Evolutionary conservation across 2,329 filamentous ascomycete species (phyloP).

Genomic region (Diplodia sapinea): DNA sequence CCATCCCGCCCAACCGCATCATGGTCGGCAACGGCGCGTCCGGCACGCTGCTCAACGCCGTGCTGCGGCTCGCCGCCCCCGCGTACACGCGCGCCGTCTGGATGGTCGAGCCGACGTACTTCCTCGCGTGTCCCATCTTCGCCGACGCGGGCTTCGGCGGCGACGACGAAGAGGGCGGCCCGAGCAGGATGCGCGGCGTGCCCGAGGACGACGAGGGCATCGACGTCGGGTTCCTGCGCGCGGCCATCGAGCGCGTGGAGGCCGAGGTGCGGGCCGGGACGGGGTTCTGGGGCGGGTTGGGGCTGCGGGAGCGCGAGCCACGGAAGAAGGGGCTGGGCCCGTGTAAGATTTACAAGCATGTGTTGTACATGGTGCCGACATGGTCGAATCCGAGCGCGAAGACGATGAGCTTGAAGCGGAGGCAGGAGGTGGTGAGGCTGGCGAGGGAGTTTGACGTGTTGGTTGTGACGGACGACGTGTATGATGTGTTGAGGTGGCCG

Average conservation of each 20-base stretch:
- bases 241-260: conserved; percentile 58
- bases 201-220: conserved; percentile 80
- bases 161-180: background rate
- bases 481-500: conserved; percentile 88
- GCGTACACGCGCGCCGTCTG: conserved; percentile 75
- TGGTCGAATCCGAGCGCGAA: conserved; percentile 88
- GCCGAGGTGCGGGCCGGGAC: conserved; percentile 43
- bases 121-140: conserved; percentile 80
- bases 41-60: conserved; percentile 78
- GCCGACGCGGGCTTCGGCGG: conserved; percentile 70
- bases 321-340: conserved; percentile 44
- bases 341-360: conserved; percentile 80
- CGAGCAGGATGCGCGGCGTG: conserved; percentile 66
- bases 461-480: conserved; percentile 87
- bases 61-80: conserved; percentile 76
- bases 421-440: conserved; percentile 71
- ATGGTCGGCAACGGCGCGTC: conserved; percentile 86
- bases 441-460: conserved; percentile 81
- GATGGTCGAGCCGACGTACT: conserved; percentile 82
- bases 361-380: conserved; percentile 88
- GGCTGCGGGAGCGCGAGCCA: conserved; percentile 49
- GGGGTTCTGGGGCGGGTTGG: conserved; percentile 39
- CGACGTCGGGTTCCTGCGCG: conserved; percentile 67
- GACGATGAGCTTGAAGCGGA: conserved; percentile 73
- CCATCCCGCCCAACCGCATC: conserved; percentile 64